These are phyloP conservation scores for Fusarium staphyleae DNA, from an alignment of 2,329 filamentous ascomycete species.

Conservation along the genomic window DNA sequence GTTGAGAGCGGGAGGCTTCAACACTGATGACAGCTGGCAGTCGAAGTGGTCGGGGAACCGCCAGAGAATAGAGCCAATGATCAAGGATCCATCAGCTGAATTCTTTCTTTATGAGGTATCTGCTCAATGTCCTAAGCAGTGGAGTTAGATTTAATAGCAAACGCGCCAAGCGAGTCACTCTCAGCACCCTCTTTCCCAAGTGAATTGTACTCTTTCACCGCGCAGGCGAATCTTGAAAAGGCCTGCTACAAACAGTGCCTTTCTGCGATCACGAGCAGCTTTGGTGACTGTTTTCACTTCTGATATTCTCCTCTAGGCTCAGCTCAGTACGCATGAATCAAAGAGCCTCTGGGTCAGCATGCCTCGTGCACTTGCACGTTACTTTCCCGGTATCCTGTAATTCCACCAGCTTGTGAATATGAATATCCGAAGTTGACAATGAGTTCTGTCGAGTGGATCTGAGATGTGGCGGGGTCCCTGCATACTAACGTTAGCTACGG, in stretches of 20 bases:
- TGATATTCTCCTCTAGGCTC: conserved; percentile 5
- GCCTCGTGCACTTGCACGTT: conserved; percentile 24
- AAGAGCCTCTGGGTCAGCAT: background rate
- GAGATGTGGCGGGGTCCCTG: conserved; percentile 28
- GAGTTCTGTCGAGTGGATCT: conserved; percentile 39
- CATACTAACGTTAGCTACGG: conserved; percentile 21
- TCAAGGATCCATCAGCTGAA: conserved; percentile 1
- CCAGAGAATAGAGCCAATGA: conserved; percentile 7
- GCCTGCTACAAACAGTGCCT: conserved; percentile 35
- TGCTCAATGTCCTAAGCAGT: background rate
- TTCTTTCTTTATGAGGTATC: background rate
- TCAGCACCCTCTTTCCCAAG: conserved; percentile 2
- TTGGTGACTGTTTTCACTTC: conserved; percentile 18
- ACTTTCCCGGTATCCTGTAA: conserved; percentile 22
- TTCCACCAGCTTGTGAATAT: conserved; percentile 9
- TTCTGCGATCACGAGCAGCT: conserved; percentile 35
- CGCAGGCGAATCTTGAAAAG: conserved; percentile 34
- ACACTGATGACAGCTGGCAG: conserved; percentile 33
- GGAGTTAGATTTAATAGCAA: background rate
- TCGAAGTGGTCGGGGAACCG: conserved; percentile 11
- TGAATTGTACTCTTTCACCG: conserved; percentile 24
- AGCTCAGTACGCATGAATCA: conserved; percentile 8
- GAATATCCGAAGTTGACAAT: conserved; percentile 34
- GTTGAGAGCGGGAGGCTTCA: conserved; percentile 4
- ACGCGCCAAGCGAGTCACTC: conserved; percentile 7